These are phyloP conservation scores for Viridothelium virens DNA, from an alignment of 495 filamentous ascomycete genomes.

Conservation along the genomic window DNA sequence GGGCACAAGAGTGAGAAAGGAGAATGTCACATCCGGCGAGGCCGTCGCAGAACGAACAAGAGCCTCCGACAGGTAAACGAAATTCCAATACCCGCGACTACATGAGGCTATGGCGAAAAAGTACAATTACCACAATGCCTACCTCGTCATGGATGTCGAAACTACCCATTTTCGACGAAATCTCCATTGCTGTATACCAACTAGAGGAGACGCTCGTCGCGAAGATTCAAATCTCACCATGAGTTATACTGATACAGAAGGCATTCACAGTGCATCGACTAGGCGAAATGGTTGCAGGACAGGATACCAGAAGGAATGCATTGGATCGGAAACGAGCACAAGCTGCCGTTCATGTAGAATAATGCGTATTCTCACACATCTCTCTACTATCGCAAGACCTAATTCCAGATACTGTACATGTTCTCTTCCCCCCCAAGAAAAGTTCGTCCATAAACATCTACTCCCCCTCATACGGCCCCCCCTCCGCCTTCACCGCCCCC, in stretches of 20 bases:
- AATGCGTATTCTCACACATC: background rate
- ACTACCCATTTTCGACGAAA: background rate
- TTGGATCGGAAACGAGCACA: background rate
- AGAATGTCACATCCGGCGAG: conserved; percentile 20
- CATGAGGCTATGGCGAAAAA: too few relatives aligned
- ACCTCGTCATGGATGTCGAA: too few relatives aligned
- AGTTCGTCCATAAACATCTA: too few relatives aligned
- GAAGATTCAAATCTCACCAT: background rate
- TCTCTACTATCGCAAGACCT: background rate
- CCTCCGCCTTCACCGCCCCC: conserved; percentile 43
- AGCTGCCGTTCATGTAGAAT: background rate
- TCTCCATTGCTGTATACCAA: too few relatives aligned
- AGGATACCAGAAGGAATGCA: background rate
- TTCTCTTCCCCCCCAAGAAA: too few relatives aligned
- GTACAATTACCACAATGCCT: too few relatives aligned
- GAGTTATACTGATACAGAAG: background rate
- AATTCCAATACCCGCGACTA: background rate
- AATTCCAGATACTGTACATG: background rate
- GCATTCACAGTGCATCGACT: background rate
- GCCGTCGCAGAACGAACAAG: conserved; percentile 24
- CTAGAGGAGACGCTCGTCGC: too few relatives aligned
- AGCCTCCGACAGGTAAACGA: conserved; percentile 5
- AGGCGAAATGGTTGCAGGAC: background rate
- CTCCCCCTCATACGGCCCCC: conserved; percentile 28
- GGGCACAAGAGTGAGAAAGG: conserved; percentile 21